Base-by-base conservation (phyloP, 73 alveolate species). In the Stentor coeruleus region DNA sequence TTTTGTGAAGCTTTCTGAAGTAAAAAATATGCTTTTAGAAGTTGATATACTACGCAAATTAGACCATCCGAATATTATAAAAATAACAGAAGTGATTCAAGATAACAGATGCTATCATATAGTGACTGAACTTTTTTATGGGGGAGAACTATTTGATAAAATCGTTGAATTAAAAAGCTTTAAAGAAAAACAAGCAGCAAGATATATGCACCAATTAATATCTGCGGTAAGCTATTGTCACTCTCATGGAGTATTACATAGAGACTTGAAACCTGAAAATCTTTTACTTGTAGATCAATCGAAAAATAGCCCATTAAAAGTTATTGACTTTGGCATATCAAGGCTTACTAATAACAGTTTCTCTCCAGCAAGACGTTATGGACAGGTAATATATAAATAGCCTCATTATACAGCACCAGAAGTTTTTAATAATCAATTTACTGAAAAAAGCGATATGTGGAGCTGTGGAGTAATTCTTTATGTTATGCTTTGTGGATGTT, bases 281-380 rank as follows among this genome's bases (percentile, higher is more conserved):
- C 77, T 85, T 55, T 59, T 85, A 37, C 59, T 82, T 76, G 76
- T 81, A 11, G 59, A 85, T 15, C 33, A 3, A 38, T 31, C 73
- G 81, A 86, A 85, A 79, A 72, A 57, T 79, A 57, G 60, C 3
- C 35, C 59, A 35, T 41, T 85, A 6, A 85, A 85, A 59, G 85
- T 85, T 58, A 85, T 86, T 3, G 90, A 85, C 85, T 85, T 85
- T 31, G 81, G 81, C 72, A 82, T 85, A n/a, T n/a, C n/a, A n/a
- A n/a, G n/a, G n/a, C n/a, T n/a, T n/a, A n/a, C n/a, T n/a, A n/a
- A n/a, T n/a, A n/a, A n/a, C n/a, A n/a, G n/a, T n/a, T n/a, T n/a
- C n/a, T n/a, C n/a, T n/a, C n/a, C n/a, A n/a, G n/a, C n/a, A n/a
- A n/a, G n/a, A n/a, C n/a, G n/a, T n/a, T n/a, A n/a, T n/a, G n/a